Conservation (phyloP, 306 rosid genomes). For the Vachellia pachyceras region DNA sequence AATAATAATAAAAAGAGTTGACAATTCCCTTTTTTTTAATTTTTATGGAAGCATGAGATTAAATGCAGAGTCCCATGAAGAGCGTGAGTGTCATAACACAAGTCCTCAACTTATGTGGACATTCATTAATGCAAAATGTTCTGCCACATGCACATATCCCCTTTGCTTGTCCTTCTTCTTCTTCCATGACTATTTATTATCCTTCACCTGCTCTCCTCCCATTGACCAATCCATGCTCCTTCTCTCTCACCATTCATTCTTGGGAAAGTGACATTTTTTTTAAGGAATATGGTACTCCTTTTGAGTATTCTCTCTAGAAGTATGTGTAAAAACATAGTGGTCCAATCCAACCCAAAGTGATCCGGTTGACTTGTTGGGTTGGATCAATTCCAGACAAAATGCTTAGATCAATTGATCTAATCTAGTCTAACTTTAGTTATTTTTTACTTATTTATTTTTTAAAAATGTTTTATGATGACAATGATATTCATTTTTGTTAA, state of each 20-base stretch:
- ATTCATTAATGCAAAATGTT: slow-evolving; percentile 4
- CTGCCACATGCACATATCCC: slow-evolving; percentile 27
- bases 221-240: neutral
- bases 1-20: neutral
- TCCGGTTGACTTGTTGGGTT: too few relatives aligned
- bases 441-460: too few relatives aligned
- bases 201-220: neutral
- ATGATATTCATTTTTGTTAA: too few relatives aligned
- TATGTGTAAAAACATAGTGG: too few relatives aligned
- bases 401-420: too few relatives aligned
- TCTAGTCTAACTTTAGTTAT: too few relatives aligned
- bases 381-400: too few relatives aligned
- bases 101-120: neutral
- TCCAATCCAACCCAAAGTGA: too few relatives aligned
- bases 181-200: neutral
- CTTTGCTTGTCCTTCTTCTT: neutral
- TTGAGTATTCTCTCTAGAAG: too few relatives aligned
- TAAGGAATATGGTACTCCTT: too few relatives aligned
- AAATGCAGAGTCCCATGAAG: neutral
- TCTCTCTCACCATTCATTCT: neutral
- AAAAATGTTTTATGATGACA: too few relatives aligned
- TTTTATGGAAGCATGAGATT: neutral
- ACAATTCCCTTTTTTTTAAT: too few relatives aligned
- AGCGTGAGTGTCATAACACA: neutral
- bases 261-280: neutral